phyloP scores from a whole-genome alignment of 2,329 filamentous ascomycete genomes.

The Hymenoscyphus linearis region DNA sequence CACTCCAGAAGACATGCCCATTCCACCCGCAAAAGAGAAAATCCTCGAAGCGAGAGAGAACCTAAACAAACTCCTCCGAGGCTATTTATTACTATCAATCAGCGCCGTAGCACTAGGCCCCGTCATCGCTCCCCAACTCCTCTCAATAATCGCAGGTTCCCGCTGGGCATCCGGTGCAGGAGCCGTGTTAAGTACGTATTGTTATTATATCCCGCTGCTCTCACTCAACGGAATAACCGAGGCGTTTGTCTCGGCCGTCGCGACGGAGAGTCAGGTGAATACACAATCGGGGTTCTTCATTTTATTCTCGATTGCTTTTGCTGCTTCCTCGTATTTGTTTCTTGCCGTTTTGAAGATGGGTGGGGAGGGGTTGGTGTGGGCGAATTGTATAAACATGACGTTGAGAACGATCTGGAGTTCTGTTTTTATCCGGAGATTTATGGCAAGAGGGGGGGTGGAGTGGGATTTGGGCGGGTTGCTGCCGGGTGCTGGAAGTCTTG shows the following conservation, averaged over 20 bases:
- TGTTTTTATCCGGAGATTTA: constrained; percentile 64
- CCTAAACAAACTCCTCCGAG: constrained; percentile 59
- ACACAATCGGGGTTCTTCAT: constrained; percentile 80
- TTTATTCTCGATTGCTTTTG: constrained; percentile 72
- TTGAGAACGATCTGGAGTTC: constrained; percentile 79
- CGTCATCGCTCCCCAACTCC: constrained; percentile 64
- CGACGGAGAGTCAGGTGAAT: constrained; percentile 68
- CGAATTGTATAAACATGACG: constrained; percentile 86
- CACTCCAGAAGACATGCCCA: constrained; percentile 28
- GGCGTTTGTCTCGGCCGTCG: constrained; percentile 86
- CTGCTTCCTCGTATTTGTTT: constrained; percentile 66
- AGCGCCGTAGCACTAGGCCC: constrained; percentile 68
- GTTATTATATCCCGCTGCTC: constrained; percentile 88
- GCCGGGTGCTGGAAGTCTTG: constrained; percentile 40
- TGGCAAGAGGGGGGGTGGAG: constrained; percentile 41
- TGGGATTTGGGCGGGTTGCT: constrained; percentile 40
- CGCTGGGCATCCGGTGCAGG: constrained; percentile 74
- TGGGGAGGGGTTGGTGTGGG: constrained; percentile 74
- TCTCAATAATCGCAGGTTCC: constrained; percentile 69
- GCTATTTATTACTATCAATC: constrained; percentile 71
- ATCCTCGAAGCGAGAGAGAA: constrained; percentile 43
- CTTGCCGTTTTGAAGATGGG: constrained; percentile 65
- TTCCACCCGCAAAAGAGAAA: constrained; percentile 24
- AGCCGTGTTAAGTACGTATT: constrained; percentile 71
- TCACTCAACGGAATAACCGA: constrained; percentile 89